Evolutionary conservation across 306 rosid species (phyloP).

Genomic region (Ammopiptanthus mongolicus): DNA sequence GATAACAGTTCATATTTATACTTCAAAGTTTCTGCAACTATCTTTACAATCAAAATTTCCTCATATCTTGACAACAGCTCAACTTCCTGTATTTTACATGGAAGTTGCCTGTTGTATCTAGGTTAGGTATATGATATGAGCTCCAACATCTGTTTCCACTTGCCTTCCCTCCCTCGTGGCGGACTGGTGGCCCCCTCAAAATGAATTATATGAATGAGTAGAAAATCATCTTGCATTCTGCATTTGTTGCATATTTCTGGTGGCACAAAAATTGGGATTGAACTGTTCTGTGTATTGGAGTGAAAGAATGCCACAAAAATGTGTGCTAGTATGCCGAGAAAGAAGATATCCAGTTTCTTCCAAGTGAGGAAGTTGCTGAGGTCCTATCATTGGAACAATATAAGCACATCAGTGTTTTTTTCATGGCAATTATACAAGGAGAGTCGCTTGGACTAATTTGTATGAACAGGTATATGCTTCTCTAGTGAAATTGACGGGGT

Average conservation of each 20-base stretch:
- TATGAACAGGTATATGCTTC: not conserved
- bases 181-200: conserved; percentile 3
- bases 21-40: not conserved
- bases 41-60: not conserved
- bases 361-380: not conserved
- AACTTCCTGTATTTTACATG: conserved; percentile 8
- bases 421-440: not conserved
- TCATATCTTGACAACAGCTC: not conserved
- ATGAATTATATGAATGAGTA: not conserved
- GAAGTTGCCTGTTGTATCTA: conserved; percentile 13
- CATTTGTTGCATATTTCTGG: not conserved
- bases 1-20: conserved; percentile 10
- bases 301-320: not conserved
- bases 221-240: conserved; percentile 4
- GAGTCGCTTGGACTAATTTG: not conserved
- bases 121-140: not conserved
- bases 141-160: conserved; percentile 3
- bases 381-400: not conserved
- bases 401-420: not conserved
- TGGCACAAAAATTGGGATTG: not conserved
- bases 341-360: not conserved
- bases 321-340: not conserved
- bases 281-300: not conserved
- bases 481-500: not conserved
- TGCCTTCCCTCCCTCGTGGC: not conserved